Evolutionary conservation across 331 rosid species (phyloP).

Genomic region (Dryas integrifolia): DNA sequence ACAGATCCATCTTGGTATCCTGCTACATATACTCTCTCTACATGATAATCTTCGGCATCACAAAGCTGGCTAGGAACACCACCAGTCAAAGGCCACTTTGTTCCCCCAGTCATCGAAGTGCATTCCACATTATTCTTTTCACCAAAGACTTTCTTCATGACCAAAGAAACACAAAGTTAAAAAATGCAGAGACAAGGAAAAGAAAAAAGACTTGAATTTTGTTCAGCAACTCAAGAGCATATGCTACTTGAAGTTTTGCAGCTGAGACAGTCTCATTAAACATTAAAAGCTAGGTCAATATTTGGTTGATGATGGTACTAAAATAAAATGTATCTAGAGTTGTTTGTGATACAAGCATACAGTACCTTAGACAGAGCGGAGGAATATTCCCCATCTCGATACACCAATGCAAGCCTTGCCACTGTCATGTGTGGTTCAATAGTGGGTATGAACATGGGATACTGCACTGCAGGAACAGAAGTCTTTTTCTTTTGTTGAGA

Average conservation of each 20-base stretch:
- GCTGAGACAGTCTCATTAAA: neutral
- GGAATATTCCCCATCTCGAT: conserved; percentile 42
- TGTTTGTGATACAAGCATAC: conserved; percentile 18
- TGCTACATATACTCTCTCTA: conserved; percentile 60
- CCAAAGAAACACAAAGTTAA: conserved; percentile 30
- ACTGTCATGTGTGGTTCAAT: conserved; percentile 63
- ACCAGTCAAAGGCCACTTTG: conserved; percentile 82
- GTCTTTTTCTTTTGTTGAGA: conserved; percentile 45
- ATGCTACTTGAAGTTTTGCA: neutral
- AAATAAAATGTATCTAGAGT: neutral
- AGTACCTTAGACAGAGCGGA: conserved; percentile 61
- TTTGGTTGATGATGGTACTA: conserved; percentile 4
- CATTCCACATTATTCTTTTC: conserved; percentile 38
- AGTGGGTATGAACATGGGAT: conserved; percentile 62
- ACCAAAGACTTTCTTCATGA: conserved; percentile 46
- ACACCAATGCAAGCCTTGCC: conserved; percentile 53
- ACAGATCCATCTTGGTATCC: conserved; percentile 90
- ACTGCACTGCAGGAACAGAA: conserved; percentile 43
- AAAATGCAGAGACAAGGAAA: neutral
- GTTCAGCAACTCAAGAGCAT: neutral
- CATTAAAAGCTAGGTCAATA: neutral
- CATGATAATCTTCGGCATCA: conserved; percentile 43
- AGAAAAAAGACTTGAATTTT: neutral
- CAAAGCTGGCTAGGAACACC: conserved; percentile 59
- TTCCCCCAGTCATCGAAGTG: conserved; percentile 32